Evolutionary conservation across 2,329 filamentous ascomycete genomes (phyloP).

Genomic region (Uncinocarpus reesii): DNA sequence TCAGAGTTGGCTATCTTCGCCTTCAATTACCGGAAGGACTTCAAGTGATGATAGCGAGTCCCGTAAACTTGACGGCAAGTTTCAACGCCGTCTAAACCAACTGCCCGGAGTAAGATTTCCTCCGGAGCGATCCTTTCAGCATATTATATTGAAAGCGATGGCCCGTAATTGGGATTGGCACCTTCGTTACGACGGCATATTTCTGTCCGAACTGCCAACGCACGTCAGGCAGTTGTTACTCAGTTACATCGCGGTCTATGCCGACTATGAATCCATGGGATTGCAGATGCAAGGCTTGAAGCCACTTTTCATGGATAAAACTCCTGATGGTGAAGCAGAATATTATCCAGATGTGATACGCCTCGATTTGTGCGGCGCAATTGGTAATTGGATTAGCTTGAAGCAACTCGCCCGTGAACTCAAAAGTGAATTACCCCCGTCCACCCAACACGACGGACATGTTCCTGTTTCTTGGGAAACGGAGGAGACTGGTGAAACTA

Average conservation of each 20-base stretch:
- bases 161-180: slow-evolving; percentile 49
- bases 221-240: slow-evolving; percentile 45
- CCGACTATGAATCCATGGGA: slow-evolving; percentile 32
- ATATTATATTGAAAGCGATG: slow-evolving; percentile 45
- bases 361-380: slow-evolving; percentile 44
- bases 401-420: slow-evolving; percentile 40
- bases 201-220: slow-evolving; percentile 43
- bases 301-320: slow-evolving; percentile 37
- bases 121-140: slow-evolving; percentile 36
- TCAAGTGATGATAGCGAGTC: slow-evolving; percentile 16
- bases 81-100: slow-evolving; percentile 27
- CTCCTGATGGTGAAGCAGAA: slow-evolving; percentile 13
- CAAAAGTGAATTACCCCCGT: slow-evolving; percentile 21
- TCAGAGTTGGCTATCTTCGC: slow-evolving; percentile 35
- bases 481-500: slow-evolving; percentile 11
- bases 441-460: background rate
- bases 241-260: slow-evolving; percentile 47
- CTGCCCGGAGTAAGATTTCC: slow-evolving; percentile 35
- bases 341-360: slow-evolving; percentile 37
- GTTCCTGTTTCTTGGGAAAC: slow-evolving; percentile 37
- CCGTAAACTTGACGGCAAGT: background rate
- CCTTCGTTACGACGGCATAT: slow-evolving; percentile 47
- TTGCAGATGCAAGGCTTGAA: slow-evolving; percentile 38
- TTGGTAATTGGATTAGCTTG: slow-evolving; percentile 42
- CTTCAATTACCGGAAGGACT: slow-evolving; percentile 11